A percentile compares a stretch with the other conserved stretches of the same genome.
Evolutionary conservation across 1,284 basidiomycete species (phyloP).

Genomic region (Cutaneotrichosporon cutaneum): DNA sequence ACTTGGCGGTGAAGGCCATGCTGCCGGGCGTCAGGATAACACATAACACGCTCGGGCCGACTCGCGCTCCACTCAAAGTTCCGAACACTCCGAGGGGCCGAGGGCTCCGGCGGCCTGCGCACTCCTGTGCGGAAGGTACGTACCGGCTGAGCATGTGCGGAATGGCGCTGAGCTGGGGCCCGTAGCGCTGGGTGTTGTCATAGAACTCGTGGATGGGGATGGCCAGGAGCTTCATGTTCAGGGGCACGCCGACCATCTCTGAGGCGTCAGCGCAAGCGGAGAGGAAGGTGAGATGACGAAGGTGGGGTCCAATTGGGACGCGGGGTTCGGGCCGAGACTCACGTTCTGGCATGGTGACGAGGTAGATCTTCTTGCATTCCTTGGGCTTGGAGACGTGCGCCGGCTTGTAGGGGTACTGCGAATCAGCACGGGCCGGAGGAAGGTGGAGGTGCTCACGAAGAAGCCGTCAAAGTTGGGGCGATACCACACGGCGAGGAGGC

Average conservation of each 20-base stretch:
- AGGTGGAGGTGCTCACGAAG: constrained; percentile 66
- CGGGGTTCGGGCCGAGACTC: not conserved
- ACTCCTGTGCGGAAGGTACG: constrained; percentile 32
- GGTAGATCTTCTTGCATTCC: constrained; percentile 94
- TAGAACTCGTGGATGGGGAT: constrained; percentile 96
- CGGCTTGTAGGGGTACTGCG: constrained; percentile 92
- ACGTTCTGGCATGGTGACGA: constrained; percentile 95
- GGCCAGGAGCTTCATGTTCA: constrained; percentile 97
- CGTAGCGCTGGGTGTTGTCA: constrained; percentile 92
- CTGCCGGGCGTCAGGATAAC: not conserved
- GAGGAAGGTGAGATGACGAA: not conserved
- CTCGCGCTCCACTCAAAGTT: not conserved
- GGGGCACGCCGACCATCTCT: constrained; percentile 94
- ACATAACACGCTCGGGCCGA: not conserved
- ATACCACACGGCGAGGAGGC: constrained; percentile 95
- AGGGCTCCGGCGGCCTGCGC: not conserved
- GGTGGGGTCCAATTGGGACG: not conserved
- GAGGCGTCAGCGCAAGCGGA: constrained; percentile 17
- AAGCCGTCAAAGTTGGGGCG: constrained; percentile 97
- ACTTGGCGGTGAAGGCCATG: not conserved
- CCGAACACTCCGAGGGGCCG: not conserved
- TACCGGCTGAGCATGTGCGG: constrained; percentile 89
- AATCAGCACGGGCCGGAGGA: not conserved
- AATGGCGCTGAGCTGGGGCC: constrained; percentile 89
- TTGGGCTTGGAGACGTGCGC: constrained; percentile 97